A percentile compares a stretch with the other conserved stretches of the same genome.
phyloP scores from a whole-genome alignment of 805 yeast genomes.

The Saccharomyces paradoxus region DNA sequence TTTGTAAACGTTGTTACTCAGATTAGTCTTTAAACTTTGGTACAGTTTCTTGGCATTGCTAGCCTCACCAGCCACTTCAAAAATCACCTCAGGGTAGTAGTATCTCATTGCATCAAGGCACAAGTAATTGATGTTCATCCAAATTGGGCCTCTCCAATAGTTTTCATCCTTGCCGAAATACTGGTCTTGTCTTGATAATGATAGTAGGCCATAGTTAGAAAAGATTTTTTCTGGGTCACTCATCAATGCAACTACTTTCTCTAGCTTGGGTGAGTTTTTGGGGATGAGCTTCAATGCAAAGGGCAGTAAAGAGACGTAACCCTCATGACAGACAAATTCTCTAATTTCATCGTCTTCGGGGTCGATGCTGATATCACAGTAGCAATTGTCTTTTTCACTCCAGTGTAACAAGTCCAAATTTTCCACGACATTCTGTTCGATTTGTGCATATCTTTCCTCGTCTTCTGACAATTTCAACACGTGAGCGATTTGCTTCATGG shows the following conservation, averaged over 20 bases:
- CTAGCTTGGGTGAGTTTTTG: constrained; percentile 39
- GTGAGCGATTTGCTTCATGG: constrained; percentile 67
- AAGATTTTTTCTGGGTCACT: constrained; percentile 68
- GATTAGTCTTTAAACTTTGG: constrained; percentile 48
- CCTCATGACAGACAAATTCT: constrained; percentile 71
- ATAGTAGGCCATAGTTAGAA: constrained; percentile 71
- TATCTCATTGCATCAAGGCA: constrained; percentile 58
- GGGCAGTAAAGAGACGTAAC: constrained; percentile 82
- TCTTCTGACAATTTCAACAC: constrained; percentile 55
- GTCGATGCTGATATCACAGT: constrained; percentile 78
- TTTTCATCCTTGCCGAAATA: constrained; percentile 73
- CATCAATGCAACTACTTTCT: constrained; percentile 47
- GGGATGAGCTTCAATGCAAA: constrained; percentile 64
- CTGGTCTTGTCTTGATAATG: constrained; percentile 60
- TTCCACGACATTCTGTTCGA: constrained; percentile 47
- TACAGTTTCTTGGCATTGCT: constrained; percentile 44
- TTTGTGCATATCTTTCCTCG: constrained; percentile 40
- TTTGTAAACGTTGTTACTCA: constrained; percentile 59
- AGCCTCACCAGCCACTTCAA: constrained; percentile 12
- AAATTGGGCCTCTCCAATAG: constrained; percentile 92
- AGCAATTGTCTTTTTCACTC: constrained; percentile 56
- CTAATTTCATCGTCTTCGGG: constrained; percentile 51
- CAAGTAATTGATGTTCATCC: constrained; percentile 88
- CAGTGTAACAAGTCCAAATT: constrained; percentile 76
- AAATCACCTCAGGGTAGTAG: constrained; percentile 37